phyloP scores from a whole-genome alignment of 495 filamentous ascomycete species.

The Paragyromitra xinjiangensis region DNA sequence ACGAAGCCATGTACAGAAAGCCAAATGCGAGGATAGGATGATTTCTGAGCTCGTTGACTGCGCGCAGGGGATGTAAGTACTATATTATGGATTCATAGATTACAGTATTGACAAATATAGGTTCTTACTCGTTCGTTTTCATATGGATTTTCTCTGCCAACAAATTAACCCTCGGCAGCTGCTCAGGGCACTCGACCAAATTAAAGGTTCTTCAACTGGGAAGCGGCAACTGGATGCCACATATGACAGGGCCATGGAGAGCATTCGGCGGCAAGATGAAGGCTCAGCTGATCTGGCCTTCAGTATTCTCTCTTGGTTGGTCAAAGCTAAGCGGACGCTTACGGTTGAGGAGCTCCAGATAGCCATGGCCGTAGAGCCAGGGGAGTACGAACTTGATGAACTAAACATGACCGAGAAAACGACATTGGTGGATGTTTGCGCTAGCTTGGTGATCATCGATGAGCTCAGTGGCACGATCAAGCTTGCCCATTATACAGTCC shows the following conservation, averaged over 20 bases:
- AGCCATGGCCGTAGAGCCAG: slow-evolving; percentile 28
- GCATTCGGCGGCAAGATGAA: slow-evolving; percentile 11
- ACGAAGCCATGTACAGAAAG: neutral
- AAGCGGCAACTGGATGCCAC: slow-evolving; percentile 21
- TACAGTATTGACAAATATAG: neutral
- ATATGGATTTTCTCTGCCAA: slow-evolving; percentile 39
- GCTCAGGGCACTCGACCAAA: slow-evolving; percentile 19
- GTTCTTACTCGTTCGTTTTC: slow-evolving; percentile 43
- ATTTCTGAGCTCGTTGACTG: slow-evolving; percentile 31
- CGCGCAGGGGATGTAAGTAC: slow-evolving; percentile 40
- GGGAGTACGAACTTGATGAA: slow-evolving; percentile 28
- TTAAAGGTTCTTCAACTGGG: slow-evolving; percentile 23
- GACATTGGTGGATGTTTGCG: slow-evolving; percentile 42
- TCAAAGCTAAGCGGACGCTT: slow-evolving; percentile 30
- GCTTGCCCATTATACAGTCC: slow-evolving; percentile 49
- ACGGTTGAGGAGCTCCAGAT: slow-evolving; percentile 42
- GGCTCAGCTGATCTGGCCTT: slow-evolving; percentile 16
- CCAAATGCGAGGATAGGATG: slow-evolving; percentile 18
- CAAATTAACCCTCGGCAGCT: slow-evolving; percentile 29
- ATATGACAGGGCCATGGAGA: slow-evolving; percentile 31
- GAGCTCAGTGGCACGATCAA: slow-evolving; percentile 25
- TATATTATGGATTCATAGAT: neutral
- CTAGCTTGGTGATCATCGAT: slow-evolving; percentile 44
- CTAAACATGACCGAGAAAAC: slow-evolving; percentile 11
- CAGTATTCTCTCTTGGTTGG: slow-evolving; percentile 23